Evolutionary conservation across 2,329 filamentous ascomycete species (phyloP), one percentile per base, ranked within the genome.

Genomic region (Neonectria ditissima): DNA sequence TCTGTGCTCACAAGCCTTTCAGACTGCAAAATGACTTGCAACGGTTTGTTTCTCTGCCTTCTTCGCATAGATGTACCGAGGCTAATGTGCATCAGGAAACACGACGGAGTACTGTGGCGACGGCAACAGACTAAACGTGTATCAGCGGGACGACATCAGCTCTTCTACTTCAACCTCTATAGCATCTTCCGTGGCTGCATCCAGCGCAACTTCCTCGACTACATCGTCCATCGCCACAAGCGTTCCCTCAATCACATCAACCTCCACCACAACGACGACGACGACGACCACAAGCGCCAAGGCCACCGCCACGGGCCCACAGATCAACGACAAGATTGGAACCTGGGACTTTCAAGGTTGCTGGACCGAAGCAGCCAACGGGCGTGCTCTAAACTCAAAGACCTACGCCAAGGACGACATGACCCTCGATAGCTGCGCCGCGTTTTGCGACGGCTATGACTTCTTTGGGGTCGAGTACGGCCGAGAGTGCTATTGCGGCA

Each of bases 401-500:
- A 68, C 64, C 4, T 76, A 73, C 44, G 69, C 78, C 7, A 65
- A 73, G 32, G 74, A 79, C 32, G 69, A 65, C 44, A 79, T 80
- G 79, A 78, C 76, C 0, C 75, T 80, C 3, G 77, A 80, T 20
- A 65, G 55, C 2, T 78, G 77, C 32, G 73, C 75, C 0, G 44
- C 59, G 1, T 78, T 75, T 55, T 80, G 78, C 16, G 62, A 69
- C 2, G 70, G 68, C 2, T 76, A 63, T 22, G 66, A 55, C 0
- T 79, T 75, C 59, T 80, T 79, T 48, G 78, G 77, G 0, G 60
- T 68, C 3, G 77, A 79, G 28, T 80, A 80, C 32, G 78, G 75
- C 3, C 57, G 77, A 0, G 78, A 81, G 57, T 81, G 80, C 55
- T 81, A 76, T 52, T 81, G 80, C 30, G 80, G 79, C 0, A 74